These are phyloP conservation scores for Sporisorium iseilematis-ciliati DNA, from an alignment of 1,284 basidiomycete species.

Conservation along the genomic window DNA sequence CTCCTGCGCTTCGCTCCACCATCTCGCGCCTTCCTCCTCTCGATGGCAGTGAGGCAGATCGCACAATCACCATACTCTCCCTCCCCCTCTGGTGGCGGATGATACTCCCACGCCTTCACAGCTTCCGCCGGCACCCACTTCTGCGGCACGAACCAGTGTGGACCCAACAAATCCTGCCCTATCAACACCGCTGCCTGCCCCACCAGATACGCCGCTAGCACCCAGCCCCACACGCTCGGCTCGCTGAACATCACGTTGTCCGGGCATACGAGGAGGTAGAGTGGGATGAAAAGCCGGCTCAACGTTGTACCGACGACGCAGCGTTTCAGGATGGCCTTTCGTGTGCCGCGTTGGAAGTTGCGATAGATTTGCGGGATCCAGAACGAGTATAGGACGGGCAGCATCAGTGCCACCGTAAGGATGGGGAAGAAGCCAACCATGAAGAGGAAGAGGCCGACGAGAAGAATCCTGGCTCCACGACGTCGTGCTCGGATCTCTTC, in stretches of 20 bases:
- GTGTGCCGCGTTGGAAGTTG: constrained; percentile 78
- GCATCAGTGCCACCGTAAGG: constrained; percentile 72
- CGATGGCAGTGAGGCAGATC: constrained; percentile 39
- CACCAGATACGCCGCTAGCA: constrained; percentile 76
- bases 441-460: constrained; percentile 26
- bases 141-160: constrained; percentile 82
- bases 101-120: constrained; percentile 35
- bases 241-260: constrained; percentile 85
- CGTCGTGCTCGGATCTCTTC: constrained; percentile 26
- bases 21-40: neutral
- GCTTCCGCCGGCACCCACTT: constrained; percentile 28
- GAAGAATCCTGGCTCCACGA: constrained; percentile 16
- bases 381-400: constrained; percentile 79
- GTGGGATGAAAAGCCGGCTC: constrained; percentile 78
- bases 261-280: constrained; percentile 85
- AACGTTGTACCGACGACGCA: constrained; percentile 84
- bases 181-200: constrained; percentile 78
- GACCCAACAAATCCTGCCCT: constrained; percentile 82
- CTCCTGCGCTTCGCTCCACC: neutral
- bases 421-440: constrained; percentile 35
- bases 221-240: constrained; percentile 79
- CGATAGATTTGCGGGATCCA: constrained; percentile 88
- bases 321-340: constrained; percentile 77
- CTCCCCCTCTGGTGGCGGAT: constrained; percentile 25
- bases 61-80: constrained; percentile 36